Evolutionary conservation across 1,284 basidiomycete genomes (phyloP).

Genomic region (Naganishia sp.): DNA sequence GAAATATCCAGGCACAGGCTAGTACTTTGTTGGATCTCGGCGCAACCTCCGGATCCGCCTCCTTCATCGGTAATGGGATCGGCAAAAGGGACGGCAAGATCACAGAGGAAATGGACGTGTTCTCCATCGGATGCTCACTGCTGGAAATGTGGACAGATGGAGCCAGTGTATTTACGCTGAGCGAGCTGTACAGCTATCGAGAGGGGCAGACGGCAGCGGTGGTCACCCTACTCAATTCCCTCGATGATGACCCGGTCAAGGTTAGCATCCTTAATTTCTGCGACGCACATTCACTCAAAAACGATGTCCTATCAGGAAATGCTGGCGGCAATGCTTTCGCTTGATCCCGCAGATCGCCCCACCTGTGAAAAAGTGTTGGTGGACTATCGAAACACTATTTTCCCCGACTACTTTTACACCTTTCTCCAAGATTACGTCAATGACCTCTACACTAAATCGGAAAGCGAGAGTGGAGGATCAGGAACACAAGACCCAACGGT

Average conservation of each 20-base stretch:
- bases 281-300: not conserved
- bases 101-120: slow-evolving; percentile 97
- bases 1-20: slow-evolving; percentile 59
- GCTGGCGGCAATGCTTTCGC: slow-evolving; percentile 84
- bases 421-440: slow-evolving; percentile 84
- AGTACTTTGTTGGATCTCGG: slow-evolving; percentile 48
- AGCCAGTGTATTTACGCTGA: slow-evolving; percentile 87
- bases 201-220: slow-evolving; percentile 74
- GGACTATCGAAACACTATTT: slow-evolving; percentile 72
- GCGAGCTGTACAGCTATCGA: slow-evolving; percentile 93
- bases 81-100: slow-evolving; percentile 72
- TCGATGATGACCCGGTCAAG: slow-evolving; percentile 78
- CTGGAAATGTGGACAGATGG: slow-evolving; percentile 97
- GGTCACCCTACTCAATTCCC: slow-evolving; percentile 69
- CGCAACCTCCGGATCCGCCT: slow-evolving; percentile 19
- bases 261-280: slow-evolving; percentile 58
- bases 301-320: slow-evolving; percentile 62
- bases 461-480: not conserved
- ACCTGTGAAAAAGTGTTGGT: slow-evolving; percentile 82
- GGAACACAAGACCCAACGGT: slow-evolving; percentile 11
- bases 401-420: slow-evolving; percentile 90
- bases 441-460: slow-evolving; percentile 11
- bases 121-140: slow-evolving; percentile 92
- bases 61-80: slow-evolving; percentile 45
- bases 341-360: slow-evolving; percentile 74